phyloP scores from a whole-genome alignment of 1,284 basidiomycete species.

The Austroboletus rostrupii region DNA sequence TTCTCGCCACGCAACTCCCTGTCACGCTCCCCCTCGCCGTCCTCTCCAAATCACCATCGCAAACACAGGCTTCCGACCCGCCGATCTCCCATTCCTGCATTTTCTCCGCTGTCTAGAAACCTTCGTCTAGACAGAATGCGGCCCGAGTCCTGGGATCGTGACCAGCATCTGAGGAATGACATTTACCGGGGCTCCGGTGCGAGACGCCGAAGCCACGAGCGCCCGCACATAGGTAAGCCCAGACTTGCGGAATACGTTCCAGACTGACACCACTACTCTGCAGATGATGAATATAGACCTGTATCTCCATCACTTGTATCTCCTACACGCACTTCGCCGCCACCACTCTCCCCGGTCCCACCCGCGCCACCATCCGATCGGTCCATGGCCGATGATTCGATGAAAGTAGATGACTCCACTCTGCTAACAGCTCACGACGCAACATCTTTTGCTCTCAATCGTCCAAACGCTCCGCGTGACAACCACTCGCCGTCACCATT shows the following conservation, averaged over 20 bases:
- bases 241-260: not conserved
- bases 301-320: conserved; percentile 23
- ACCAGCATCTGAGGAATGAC: conserved; percentile 18
- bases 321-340: conserved; percentile 22
- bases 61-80: conserved; percentile 44
- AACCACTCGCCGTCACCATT: conserved; percentile 43
- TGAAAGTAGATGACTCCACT: conserved; percentile 24
- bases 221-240: conserved; percentile 10
- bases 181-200: conserved; percentile 9
- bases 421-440: conserved; percentile 34
- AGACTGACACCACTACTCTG: not conserved
- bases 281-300: conserved; percentile 19
- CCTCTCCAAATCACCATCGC: conserved; percentile 33
- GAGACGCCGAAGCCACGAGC: conserved; percentile 11
- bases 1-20: conserved; percentile 16
- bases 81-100: conserved; percentile 34
- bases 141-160: conserved; percentile 28
- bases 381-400: conserved; percentile 19
- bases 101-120: conserved; percentile 35
- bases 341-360: conserved; percentile 35
- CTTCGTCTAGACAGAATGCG: conserved; percentile 30
- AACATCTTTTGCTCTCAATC: conserved; percentile 25
- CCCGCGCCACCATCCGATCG: conserved; percentile 41
- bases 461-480: conserved; percentile 44
- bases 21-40: conserved; percentile 26